Evolutionary conservation across 257 asterid genomes (phyloP).

Genomic region (Penstemon newberryi): DNA sequence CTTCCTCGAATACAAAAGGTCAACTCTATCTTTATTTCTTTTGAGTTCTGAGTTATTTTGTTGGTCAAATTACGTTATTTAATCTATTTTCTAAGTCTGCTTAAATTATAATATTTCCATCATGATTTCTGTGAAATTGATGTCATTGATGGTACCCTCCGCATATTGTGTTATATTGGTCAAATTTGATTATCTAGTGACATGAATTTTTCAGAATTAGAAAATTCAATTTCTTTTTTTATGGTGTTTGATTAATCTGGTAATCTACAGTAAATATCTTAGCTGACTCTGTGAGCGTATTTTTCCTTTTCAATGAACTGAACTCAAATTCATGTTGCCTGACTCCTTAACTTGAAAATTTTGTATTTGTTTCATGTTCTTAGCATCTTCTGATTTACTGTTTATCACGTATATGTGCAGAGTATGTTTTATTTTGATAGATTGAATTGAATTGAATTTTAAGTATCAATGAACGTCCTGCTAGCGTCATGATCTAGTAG

Average conservation of each 20-base stretch:
- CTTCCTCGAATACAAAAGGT: slow-evolving; percentile 12
- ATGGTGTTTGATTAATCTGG: neutral
- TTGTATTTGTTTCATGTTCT: neutral
- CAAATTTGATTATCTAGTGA: neutral
- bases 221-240: slow-evolving; percentile 1
- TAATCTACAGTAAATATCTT: no score
- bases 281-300: no score
- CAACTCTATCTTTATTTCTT: neutral
- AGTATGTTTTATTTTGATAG: neutral
- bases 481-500: neutral
- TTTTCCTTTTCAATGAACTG: no score
- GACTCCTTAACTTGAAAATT: neutral
- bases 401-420: neutral
- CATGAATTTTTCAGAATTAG: neutral
- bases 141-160: neutral
- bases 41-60: neutral
- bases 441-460: neutral
- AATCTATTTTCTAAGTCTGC: neutral
- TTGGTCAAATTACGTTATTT: neutral
- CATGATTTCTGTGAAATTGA: neutral
- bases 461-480: neutral
- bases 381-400: neutral
- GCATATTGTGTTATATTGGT: slow-evolving; percentile 1
- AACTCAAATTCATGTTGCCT: no score
- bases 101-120: neutral